Evolutionary conservation across 768 basidiomycete genomes (phyloP).

Genomic region (Candolleomyces aberdarensis): DNA sequence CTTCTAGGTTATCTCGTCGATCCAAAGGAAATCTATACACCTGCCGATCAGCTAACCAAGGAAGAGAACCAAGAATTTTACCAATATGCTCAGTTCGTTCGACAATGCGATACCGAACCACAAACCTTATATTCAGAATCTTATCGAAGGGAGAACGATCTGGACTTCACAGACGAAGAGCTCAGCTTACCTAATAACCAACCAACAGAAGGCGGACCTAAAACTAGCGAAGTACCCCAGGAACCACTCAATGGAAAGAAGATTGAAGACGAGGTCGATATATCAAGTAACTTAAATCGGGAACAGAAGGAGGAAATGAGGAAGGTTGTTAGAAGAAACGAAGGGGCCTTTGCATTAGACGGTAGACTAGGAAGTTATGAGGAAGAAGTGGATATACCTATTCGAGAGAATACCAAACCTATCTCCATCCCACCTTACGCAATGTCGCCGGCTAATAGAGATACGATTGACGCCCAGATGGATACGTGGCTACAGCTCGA

Average conservation of each 20-base stretch:
- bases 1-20: neutral
- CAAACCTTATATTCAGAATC: no score
- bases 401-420: conserved; percentile 21
- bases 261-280: conserved; percentile 8
- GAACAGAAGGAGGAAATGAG: conserved; percentile 5
- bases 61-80: neutral
- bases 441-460: conserved; percentile 11
- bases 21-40: neutral
- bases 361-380: conserved; percentile 26
- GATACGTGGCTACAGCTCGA: conserved; percentile 28
- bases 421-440: conserved; percentile 24
- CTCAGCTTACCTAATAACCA: no score
- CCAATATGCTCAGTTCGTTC: no score
- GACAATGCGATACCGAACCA: no score
- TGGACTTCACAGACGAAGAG: no score
- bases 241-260: neutral
- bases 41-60: neutral
- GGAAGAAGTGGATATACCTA: conserved; percentile 19
- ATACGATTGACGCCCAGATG: conserved; percentile 15
- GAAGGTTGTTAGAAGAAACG: conserved; percentile 12
- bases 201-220: no score
- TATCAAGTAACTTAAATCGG: conserved; percentile 1
- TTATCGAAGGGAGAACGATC: no score
- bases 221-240: neutral
- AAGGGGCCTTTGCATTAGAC: conserved; percentile 25